These are phyloP conservation scores for Russula lepida DNA, from an alignment of 768 basidiomycete species.

Conservation along the genomic window DNA sequence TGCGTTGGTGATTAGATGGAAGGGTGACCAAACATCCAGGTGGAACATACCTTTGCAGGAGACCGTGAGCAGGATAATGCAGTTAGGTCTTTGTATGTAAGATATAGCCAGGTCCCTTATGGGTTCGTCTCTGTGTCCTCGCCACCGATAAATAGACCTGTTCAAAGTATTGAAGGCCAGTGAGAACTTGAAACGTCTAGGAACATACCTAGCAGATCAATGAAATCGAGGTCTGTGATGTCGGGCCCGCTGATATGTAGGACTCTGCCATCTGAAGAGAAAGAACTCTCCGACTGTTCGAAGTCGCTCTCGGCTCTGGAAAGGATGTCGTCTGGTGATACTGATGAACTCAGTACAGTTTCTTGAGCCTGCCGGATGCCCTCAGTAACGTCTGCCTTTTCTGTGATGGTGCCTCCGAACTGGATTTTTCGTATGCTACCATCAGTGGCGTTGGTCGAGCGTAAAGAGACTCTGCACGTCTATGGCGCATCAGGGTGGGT, in stretches of 20 bases:
- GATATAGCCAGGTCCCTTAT: slow-evolving; percentile 47
- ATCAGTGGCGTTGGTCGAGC: slow-evolving; percentile 24
- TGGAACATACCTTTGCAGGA: slow-evolving; percentile 51
- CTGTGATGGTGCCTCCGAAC: slow-evolving; percentile 34
- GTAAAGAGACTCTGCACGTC: slow-evolving; percentile 29
- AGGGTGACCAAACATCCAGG: too few species aligned
- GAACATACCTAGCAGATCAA: slow-evolving; percentile 33
- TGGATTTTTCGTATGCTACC: slow-evolving; percentile 17
- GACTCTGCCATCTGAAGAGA: slow-evolving; percentile 33
- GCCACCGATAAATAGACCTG: slow-evolving; percentile 51
- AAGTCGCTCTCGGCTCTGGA: slow-evolving; percentile 25
- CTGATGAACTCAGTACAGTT: slow-evolving; percentile 54
- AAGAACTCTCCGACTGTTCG: slow-evolving; percentile 22
- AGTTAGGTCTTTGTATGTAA: slow-evolving; percentile 55
- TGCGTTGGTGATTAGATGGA: slow-evolving; percentile 24
- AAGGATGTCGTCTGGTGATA: slow-evolving; percentile 31
- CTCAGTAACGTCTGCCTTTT: slow-evolving; percentile 51
- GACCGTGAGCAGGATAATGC: slow-evolving; percentile 50
- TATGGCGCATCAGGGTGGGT: slow-evolving; percentile 25
- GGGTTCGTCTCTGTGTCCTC: slow-evolving; percentile 41
- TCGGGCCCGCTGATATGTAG: slow-evolving; percentile 32
- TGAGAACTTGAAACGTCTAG: not conserved
- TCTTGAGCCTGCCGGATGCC: slow-evolving; percentile 56
- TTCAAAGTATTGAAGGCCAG: not conserved
- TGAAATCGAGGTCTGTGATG: slow-evolving; percentile 35